Evolutionary conservation across 2,329 filamentous ascomycete genomes (phyloP).

Genomic region (Sporothrix brunneoviolacea): DNA sequence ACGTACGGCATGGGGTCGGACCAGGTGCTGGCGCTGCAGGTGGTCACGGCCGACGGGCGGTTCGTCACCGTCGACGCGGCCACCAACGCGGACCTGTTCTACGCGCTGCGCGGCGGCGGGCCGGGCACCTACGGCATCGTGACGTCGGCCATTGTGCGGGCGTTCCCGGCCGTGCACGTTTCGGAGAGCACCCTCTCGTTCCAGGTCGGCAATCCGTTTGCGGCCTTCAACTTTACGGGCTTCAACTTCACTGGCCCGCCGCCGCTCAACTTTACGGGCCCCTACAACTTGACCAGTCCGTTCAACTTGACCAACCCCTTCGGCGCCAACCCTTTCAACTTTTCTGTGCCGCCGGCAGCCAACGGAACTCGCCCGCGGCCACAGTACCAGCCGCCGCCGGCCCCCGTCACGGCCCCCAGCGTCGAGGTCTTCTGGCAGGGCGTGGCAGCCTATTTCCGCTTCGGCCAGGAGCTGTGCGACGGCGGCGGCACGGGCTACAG

Average conservation of each 20-base stretch:
- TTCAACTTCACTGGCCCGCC: background rate
- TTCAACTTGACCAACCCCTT: conserved; percentile 7
- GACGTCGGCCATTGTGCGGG: conserved; percentile 17
- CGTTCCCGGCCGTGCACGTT: conserved; percentile 14
- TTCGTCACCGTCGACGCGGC: conserved; percentile 34
- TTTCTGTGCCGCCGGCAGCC: background rate
- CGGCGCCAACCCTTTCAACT: conserved; percentile 5
- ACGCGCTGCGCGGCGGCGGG: conserved; percentile 48
- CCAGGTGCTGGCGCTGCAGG: conserved; percentile 40
- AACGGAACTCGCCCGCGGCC: background rate
- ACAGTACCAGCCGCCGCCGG: background rate
- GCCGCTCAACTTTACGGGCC: too few species aligned
- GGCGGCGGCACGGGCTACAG: conserved; percentile 31
- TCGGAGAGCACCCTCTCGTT: conserved; percentile 12
- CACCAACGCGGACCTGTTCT: conserved; percentile 46
- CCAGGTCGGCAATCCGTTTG: conserved; percentile 4
- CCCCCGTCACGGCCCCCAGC: conserved; percentile 1
- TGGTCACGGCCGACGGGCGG: conserved; percentile 40
- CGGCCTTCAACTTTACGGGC: background rate
- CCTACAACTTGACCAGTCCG: background rate
- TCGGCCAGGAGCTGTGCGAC: conserved; percentile 28
- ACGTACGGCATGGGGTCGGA: conserved; percentile 45
- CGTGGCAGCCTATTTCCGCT: conserved; percentile 28
- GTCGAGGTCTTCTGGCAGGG: conserved; percentile 25
- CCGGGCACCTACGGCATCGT: conserved; percentile 19